Evolutionary conservation across 352 stramenopile species (phyloP).

Genomic region (Globisporangium nodosum): DNA sequence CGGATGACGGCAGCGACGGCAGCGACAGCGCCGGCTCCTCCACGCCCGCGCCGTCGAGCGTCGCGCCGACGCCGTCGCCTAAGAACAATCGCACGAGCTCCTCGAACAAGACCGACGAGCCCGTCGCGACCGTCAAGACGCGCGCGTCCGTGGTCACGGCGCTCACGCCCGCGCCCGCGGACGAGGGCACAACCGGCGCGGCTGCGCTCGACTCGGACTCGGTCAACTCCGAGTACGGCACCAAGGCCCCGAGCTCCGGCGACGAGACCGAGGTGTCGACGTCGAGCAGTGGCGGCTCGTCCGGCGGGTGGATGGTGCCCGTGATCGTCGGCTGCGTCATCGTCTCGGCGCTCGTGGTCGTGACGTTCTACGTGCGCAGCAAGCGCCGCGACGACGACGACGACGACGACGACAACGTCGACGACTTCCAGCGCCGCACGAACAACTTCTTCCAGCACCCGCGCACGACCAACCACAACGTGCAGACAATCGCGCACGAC

Average conservation of each 20-base stretch:
- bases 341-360: slow-evolving; percentile 43
- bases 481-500: not conserved
- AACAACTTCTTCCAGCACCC: slow-evolving; percentile 60
- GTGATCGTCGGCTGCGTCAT: slow-evolving; percentile 52
- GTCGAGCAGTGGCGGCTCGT: slow-evolving; percentile 7
- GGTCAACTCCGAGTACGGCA: slow-evolving; percentile 46
- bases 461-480: slow-evolving; percentile 48
- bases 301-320: slow-evolving; percentile 48
- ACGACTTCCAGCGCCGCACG: slow-evolving; percentile 40
- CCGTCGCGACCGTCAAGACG: slow-evolving; percentile 17
- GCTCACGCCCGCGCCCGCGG: slow-evolving; percentile 19
- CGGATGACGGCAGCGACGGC: not conserved
- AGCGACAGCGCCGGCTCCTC: slow-evolving; percentile 7
- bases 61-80: slow-evolving; percentile 15
- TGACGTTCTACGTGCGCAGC: slow-evolving; percentile 54
- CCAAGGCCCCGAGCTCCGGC: slow-evolving; percentile 18
- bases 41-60: slow-evolving; percentile 18
- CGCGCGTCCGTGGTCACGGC: slow-evolving; percentile 14
- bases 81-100: slow-evolving; percentile 4
- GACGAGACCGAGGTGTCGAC: slow-evolving; percentile 14
- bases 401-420: slow-evolving; percentile 35
- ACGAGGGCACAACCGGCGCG: slow-evolving; percentile 15
- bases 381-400: slow-evolving; percentile 39
- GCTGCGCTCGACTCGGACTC: slow-evolving; percentile 29
- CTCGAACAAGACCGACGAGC: slow-evolving; percentile 13